Base-by-base conservation (phyloP, 306 rosid genomes). In the Cicer cuneatum region DNA sequence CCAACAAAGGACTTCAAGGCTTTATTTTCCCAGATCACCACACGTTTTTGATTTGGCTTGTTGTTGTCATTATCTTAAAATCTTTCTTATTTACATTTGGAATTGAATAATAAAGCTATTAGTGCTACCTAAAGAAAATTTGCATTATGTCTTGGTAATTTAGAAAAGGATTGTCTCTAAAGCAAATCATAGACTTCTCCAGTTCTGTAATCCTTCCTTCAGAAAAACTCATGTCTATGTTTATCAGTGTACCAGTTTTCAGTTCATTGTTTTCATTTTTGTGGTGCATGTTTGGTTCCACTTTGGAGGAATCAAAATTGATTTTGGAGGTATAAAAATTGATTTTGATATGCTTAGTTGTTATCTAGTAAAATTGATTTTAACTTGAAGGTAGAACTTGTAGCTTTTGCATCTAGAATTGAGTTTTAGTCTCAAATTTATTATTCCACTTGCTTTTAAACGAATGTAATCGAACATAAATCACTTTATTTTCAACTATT, bases 1-100 rank as follows among this genome's bases (percentile, higher is more conserved):
- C 96, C 97, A 4, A 94, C 98, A 8, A 89, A 79, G 86, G 96
- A 92, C 87, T 94, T 92, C 71, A 94, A 90, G 86, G 92, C 96
- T 43, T 75, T 94, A 37, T 94, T 94, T 83, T 80, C 98, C 58
- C 89, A 84, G 60, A 82, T 90, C 73, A 88, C 90, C 1, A 21
- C 93, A 66, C 83, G 86, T 0, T 91, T 90, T 78, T 91, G 74
- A 91, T 33, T 54, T 58, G 59, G 41, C 42, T 41, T 66, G 69
- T 48, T 11, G 45, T 21, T 58, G 0, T 29, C 35, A 38, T 57
- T 38, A 2, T 58, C 72, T 46, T 66, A 58, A 70, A 40, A 29
- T 33, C 45, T 29, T 13, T 16, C 15, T 37, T 52, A 46, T 69
- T 48, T 61, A 43, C 56, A 10, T 63, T 70, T 46, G 46, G 29